These are phyloP conservation scores for Xylaria arbuscula DNA, from an alignment of 2,329 filamentous ascomycete genomes.

Conservation along the genomic window DNA sequence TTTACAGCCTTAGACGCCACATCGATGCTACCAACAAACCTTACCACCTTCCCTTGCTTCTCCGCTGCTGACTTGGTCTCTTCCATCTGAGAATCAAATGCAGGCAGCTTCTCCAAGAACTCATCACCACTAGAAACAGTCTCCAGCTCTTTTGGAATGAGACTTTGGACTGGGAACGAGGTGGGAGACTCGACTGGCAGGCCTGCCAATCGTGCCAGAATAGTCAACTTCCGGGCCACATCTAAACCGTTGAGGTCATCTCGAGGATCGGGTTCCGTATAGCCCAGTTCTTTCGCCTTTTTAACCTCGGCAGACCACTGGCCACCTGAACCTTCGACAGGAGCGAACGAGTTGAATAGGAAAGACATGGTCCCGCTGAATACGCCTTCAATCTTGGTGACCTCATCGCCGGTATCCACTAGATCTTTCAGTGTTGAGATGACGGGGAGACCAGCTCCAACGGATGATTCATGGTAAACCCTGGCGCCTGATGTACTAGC, in stretches of 20 bases:
- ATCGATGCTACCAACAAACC: conserved; percentile 95
- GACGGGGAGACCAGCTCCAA: conserved; percentile 91
- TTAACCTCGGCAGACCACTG: conserved; percentile 92
- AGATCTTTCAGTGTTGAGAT: conserved; percentile 94
- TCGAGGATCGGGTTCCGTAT: conserved; percentile 87
- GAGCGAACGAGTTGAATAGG: conserved; percentile 97
- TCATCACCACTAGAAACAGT: conserved; percentile 80
- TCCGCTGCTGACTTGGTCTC: conserved; percentile 85
- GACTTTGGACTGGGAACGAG: conserved; percentile 90
- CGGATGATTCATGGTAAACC: conserved; percentile 94
- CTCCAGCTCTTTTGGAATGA: conserved; percentile 91
- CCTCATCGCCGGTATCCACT: conserved; percentile 91
- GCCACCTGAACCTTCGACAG: conserved; percentile 77
- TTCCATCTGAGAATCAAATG: conserved; percentile 92
- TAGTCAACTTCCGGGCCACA: conserved; percentile 95
- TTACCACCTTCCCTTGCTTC: conserved; percentile 88
- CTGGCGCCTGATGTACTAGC: conserved; percentile 78
- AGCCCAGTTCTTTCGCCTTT: conserved; percentile 92
- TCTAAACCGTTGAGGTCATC: conserved; percentile 90
- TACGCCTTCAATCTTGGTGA: conserved; percentile 93
- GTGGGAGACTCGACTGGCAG: conserved; percentile 84
- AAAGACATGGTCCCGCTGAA: conserved; percentile 99
- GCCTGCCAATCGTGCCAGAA: conserved; percentile 87
- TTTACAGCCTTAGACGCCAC: conserved; percentile 83
- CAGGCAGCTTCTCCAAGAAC: conserved; percentile 82